Conservation (phyloP, 179 eudicot species). For the Corrigiola litoralis region DNA sequence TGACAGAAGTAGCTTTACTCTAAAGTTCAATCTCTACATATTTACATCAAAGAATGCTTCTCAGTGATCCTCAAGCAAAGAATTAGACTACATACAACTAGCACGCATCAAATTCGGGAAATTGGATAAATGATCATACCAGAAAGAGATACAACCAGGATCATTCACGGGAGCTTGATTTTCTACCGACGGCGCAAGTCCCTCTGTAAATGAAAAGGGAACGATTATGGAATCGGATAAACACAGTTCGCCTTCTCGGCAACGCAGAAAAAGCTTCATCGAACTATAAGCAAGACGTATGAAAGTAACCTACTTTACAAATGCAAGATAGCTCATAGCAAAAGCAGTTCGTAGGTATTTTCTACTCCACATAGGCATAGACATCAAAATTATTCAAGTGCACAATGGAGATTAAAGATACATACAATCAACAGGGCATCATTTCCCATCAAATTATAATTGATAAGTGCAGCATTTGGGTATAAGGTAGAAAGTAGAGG, state of each 20-base stretch:
- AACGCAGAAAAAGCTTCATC: neutral
- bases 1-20: neutral
- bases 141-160: neutral
- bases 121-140: conserved; percentile 16
- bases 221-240: neutral
- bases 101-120: neutral
- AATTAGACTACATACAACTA: neutral
- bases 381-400: neutral
- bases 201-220: conserved; percentile 18
- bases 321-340: neutral
- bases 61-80: neutral
- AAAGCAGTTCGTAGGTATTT: neutral
- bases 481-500: neutral
- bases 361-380: neutral
- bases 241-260: neutral
- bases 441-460: neutral
- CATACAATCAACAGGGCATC: too few relatives aligned
- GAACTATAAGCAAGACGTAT: neutral
- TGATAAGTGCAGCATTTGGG: neutral
- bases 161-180: conserved; percentile 1
- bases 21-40: neutral
- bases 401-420: too few relatives aligned
- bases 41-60: neutral
- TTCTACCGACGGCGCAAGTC: conserved; percentile 35
- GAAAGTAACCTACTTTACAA: neutral